These are phyloP conservation scores for Tylopilus rubrobrunneus DNA, from an alignment of 768 basidiomycete species.

Conservation along the genomic window DNA sequence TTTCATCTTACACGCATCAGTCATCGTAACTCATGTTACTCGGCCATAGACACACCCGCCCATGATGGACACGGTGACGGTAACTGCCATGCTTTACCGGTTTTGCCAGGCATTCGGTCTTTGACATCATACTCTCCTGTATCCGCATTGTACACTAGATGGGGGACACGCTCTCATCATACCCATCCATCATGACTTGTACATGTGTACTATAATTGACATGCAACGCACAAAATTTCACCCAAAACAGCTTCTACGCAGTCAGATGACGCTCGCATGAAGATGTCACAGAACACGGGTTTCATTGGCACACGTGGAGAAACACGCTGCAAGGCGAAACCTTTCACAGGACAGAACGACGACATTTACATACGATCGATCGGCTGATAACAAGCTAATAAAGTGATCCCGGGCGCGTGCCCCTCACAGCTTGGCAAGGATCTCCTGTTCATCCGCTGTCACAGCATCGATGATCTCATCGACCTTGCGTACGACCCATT, in stretches of 20 bases:
- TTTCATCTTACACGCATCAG: conserved; percentile 14
- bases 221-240: conserved; percentile 24
- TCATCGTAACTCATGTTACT: conserved; percentile 22
- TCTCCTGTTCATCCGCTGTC: conserved; percentile 39
- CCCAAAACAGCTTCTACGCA: conserved; percentile 20
- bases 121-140: conserved; percentile 27
- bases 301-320: conserved; percentile 29
- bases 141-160: conserved; percentile 32
- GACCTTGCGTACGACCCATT: conserved; percentile 83
- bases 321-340: conserved; percentile 29
- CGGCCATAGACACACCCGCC: conserved; percentile 72
- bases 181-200: conserved; percentile 26
- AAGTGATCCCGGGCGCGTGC: conserved; percentile 21
- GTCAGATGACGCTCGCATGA: conserved; percentile 17
- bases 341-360: conserved; percentile 14
- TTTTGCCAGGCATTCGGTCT: conserved; percentile 57
- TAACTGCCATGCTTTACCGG: conserved; percentile 83
- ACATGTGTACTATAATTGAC: conserved; percentile 31
- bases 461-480: conserved; percentile 79
- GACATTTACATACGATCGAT: conserved; percentile 26
- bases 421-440: conserved; percentile 54
- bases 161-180: conserved; percentile 27
- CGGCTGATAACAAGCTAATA: conserved; percentile 29
- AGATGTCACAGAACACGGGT: conserved; percentile 27
- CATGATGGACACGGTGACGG: conserved; percentile 84